phyloP scores from a whole-genome alignment of 1,284 basidiomycete species.

The Moesziomyces antarcticus region DNA sequence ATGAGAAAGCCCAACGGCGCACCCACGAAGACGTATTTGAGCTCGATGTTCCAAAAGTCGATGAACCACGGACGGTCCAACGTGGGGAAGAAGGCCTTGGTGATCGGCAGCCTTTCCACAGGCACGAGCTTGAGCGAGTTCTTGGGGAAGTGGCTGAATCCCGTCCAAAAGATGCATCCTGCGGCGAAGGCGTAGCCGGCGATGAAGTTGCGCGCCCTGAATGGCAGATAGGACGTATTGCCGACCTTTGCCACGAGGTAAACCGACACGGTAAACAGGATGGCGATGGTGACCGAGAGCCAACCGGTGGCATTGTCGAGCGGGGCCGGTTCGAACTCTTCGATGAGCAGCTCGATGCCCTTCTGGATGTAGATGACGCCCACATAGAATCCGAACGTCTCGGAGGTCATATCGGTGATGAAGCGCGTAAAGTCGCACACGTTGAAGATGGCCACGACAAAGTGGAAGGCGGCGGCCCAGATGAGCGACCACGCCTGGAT shows the following conservation, averaged over 20 bases:
- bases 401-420: conserved; percentile 81
- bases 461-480: conserved; percentile 93
- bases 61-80: conserved; percentile 85
- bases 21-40: conserved; percentile 87
- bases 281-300: conserved; percentile 70
- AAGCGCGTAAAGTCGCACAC: conserved; percentile 68
- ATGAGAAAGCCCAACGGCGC: conserved; percentile 72
- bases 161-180: conserved; percentile 69
- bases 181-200: conserved; percentile 68
- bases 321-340: conserved; percentile 64
- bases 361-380: conserved; percentile 68
- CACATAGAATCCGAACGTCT: conserved; percentile 84
- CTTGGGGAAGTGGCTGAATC: conserved; percentile 68
- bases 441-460: conserved; percentile 85
- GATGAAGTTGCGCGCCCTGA: conserved; percentile 67
- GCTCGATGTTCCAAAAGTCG: conserved; percentile 87
- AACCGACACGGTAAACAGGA: conserved; percentile 69
- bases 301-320: conserved; percentile 68
- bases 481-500: conserved; percentile 80
- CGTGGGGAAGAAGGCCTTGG: conserved; percentile 72
- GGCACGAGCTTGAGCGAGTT: conserved; percentile 58
- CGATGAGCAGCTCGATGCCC: conserved; percentile 69
- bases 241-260: conserved; percentile 65
- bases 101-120: conserved; percentile 64
- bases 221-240: conserved; percentile 64